Evolutionary conservation across 495 filamentous ascomycete genomes (phyloP), one percentile per base, ranked within the genome.

Genomic region (Hypomontagnella monticulosa): DNA sequence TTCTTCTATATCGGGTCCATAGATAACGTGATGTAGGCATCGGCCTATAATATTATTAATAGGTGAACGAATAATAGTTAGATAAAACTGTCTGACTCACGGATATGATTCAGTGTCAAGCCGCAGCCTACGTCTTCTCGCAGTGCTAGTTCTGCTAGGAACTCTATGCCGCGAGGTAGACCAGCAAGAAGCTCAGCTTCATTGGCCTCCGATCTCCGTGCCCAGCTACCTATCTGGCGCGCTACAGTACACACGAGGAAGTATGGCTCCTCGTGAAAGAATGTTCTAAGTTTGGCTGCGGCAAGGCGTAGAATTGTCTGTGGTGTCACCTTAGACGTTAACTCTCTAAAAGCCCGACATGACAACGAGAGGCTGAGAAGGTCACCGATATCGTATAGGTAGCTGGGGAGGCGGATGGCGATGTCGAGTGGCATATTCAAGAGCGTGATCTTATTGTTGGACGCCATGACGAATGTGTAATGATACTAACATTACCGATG

Each of bases 221-320:
- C 77, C 79, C 79, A 81, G 15, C 65, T 43, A 8, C 75, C 66
- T 33, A 75, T 57, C 43, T 77, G 49, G 0, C 63, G 36, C 7
- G 71, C 76, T 3, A 68, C 72, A 4, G 76, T 76, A n/a, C 71
- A 68, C 19, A 72, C 66, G 14, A 81, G 73, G 54, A 79, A 75
- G 41, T 71, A 47, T 3, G 78, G 78, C 41, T 72, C 65, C 4
- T 77, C 78, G 8, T 74, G 72, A 66, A 78, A 81, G 65, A 80
- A 78, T 38, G 62, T 63, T 3, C 61, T 67, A n/a, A 57, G 49
- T 1, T 71, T 72, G 10, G 67, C 64, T 5, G 58, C 69, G 9
- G 78, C 74, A 0, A 79, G 72, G 7, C 47, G 67, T 33, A 80
- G 65, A 32, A 78, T 74, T 47, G 43, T 36, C 23, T 53, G 43